A percentile compares a stretch with the other conserved stretches of the same genome.
These are phyloP conservation scores for Byssochlamys sp. DNA, from an alignment of 2,329 filamentous ascomycete genomes.

Conservation along the genomic window DNA sequence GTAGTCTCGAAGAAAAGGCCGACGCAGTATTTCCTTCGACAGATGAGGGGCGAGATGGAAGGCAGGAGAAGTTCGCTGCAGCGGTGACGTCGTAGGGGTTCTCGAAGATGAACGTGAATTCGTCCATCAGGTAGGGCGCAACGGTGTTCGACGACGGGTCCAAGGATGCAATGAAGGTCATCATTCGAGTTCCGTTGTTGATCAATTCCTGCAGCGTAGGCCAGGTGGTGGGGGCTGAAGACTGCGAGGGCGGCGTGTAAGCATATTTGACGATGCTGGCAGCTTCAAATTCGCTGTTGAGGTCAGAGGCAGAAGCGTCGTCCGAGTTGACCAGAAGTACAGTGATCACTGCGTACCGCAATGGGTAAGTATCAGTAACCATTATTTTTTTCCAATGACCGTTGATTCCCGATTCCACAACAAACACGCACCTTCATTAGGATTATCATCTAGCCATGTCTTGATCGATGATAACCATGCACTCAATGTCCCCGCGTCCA, in stretches of 20 bases:
- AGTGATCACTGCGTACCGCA: slow-evolving; percentile 50
- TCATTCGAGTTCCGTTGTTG: slow-evolving; percentile 51
- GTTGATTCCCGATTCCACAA: background rate
- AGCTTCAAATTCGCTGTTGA: slow-evolving; percentile 46
- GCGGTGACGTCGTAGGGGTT: slow-evolving; percentile 57
- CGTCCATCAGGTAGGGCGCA: slow-evolving; percentile 36
- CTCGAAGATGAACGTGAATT: slow-evolving; percentile 54
- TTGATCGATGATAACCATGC: slow-evolving; percentile 57
- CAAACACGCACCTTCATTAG: slow-evolving; percentile 46
- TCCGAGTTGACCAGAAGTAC: slow-evolving; percentile 64
- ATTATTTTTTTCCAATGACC: background rate
- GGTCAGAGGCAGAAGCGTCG: slow-evolving; percentile 44
- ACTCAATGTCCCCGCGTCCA: slow-evolving; percentile 59
- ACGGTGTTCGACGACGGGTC: slow-evolving; percentile 20
- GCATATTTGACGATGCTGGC: slow-evolving; percentile 54
- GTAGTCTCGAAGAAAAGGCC: slow-evolving; percentile 49
- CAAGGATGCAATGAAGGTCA: slow-evolving; percentile 57
- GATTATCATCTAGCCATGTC: slow-evolving; percentile 58
- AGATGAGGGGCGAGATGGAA: slow-evolving; percentile 53
- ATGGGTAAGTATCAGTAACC: slow-evolving; percentile 1
- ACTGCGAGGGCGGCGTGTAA: slow-evolving; percentile 45
- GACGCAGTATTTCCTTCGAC: slow-evolving; percentile 37
- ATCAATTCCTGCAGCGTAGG: slow-evolving; percentile 65
- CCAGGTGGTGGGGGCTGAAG: slow-evolving; percentile 46
- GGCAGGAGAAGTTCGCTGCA: slow-evolving; percentile 61